Base-by-base conservation (phyloP, 768 basidiomycete species). In the Psilocybe cubensis region DNA sequence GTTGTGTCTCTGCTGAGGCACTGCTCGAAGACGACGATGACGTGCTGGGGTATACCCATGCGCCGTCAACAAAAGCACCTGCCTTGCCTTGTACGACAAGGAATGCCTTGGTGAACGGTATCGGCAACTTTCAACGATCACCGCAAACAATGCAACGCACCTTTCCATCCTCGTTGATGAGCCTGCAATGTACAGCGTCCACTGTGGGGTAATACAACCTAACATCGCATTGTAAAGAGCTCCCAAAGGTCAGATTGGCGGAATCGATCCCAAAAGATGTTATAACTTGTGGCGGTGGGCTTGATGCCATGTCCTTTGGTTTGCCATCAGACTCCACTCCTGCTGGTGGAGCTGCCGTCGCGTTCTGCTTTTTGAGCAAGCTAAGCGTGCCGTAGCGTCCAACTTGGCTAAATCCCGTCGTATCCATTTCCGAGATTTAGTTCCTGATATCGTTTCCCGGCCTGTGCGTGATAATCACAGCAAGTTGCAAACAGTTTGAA, bases 191-290 rank as follows among this genome's bases (percentile, higher is more conserved):
- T 0, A 89, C 59, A 3, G 79, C 73, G 38, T 81, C 83, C 51
- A 91, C 81, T 41, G 81, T 78, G 1, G 79, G 72, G 66, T 91
- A 91, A 68, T 90, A 91, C 33, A 92, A 73, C 40, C 90, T 75
- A 18, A 92, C 83, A 58, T 84, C 80, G 66, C 89, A 91, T 0
- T 70, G 68, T 0, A 79, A 78, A 65, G 87, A 85, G 57, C 87
- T 79, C 44, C 90, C 89, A 70, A 92, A 85, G 0, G 89, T 87
- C 49, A 90, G 74, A 50, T 82, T 76, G 20, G 84, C 79, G 3
- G 83, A 78, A 72, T 92, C 89, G 63, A 92, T 84, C 3, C 89
- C 89, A 59, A 87, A 92, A 1, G 87, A 78, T 1, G 89, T 86
- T 23, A 90, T 73, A 8, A 82, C 72, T 44, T 62, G 57, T 28